phyloP scores from a whole-genome alignment of 352 stramenopile species.

The Globisporangium nodosum region DNA sequence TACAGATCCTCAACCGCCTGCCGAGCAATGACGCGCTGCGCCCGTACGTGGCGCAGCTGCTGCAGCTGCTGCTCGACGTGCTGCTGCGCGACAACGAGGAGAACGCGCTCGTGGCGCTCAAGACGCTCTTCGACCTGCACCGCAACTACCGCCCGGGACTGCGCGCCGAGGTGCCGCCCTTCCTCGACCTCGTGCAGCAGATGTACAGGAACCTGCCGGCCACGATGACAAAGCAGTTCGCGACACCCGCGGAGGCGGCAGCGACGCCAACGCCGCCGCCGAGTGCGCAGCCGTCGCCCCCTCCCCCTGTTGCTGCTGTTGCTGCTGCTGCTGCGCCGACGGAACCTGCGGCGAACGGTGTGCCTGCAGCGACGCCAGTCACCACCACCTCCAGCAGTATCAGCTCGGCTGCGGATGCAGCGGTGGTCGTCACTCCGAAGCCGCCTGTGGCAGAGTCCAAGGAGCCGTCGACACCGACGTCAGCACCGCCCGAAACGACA shows the following conservation, averaged over 20 bases:
- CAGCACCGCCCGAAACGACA: conserved; percentile 19
- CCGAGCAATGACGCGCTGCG: conserved; percentile 93
- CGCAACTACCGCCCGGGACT: conserved; percentile 92
- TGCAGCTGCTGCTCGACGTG: conserved; percentile 92
- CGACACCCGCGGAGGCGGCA: conserved; percentile 30
- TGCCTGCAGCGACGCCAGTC: neutral
- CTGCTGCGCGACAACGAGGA: conserved; percentile 96
- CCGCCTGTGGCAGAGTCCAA: conserved; percentile 1
- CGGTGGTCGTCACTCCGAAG: conserved; percentile 7
- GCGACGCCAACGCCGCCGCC: neutral
- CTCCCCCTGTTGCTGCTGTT: neutral
- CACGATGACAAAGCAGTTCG: conserved; percentile 86
- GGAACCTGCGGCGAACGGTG: neutral
- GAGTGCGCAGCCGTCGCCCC: conserved; percentile 7
- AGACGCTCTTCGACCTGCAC: conserved; percentile 97
- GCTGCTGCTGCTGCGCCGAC: neutral
- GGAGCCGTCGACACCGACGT: conserved; percentile 8
- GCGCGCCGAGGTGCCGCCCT: conserved; percentile 88
- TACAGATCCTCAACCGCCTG: conserved; percentile 94
- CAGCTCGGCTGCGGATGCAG: conserved; percentile 3
- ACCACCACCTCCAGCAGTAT: neutral
- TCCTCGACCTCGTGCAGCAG: conserved; percentile 84
- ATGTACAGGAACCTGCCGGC: conserved; percentile 88
- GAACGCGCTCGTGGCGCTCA: conserved; percentile 92
- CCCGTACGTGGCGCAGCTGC: conserved; percentile 90